Evolutionary conservation across 129 eudicot genomes (phyloP).

Genomic region (Arctium minus): DNA sequence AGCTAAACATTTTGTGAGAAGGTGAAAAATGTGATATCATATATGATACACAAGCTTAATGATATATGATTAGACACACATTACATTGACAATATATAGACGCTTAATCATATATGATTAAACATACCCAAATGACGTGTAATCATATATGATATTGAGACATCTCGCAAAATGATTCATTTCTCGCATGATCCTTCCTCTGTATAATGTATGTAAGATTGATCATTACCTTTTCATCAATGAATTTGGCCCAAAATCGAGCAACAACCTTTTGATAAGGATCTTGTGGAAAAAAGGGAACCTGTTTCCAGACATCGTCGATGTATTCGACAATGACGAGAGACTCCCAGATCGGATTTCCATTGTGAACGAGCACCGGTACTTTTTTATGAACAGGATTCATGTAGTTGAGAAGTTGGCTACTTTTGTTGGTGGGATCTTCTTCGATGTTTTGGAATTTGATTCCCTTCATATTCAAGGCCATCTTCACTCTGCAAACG

Average conservation of each 20-base stretch:
- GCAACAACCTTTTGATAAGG: slow-evolving; percentile 34
- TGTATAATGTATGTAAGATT: no score
- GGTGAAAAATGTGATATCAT: no score
- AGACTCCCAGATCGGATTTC: slow-evolving; percentile 40
- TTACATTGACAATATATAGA: no score
- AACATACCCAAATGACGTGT: no score
- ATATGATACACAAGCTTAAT: no score
- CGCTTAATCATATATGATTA: no score
- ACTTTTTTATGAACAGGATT: slow-evolving; percentile 41
- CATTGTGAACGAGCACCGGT: slow-evolving; percentile 40
- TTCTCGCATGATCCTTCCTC: no score
- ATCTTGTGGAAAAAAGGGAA: slow-evolving; percentile 32
- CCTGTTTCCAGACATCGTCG: slow-evolving; percentile 40
- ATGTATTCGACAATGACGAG: slow-evolving; percentile 42
- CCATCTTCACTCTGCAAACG: slow-evolving; percentile 25
- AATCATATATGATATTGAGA: no score
- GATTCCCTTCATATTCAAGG: slow-evolving; percentile 31
- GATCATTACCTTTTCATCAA: slow-evolving; percentile 35
- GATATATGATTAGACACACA: no score
- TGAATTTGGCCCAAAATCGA: slow-evolving; percentile 36
- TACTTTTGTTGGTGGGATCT: slow-evolving; percentile 30
- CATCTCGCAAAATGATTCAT: no score
- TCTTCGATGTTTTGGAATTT: slow-evolving; percentile 31
- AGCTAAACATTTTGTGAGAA: no score
- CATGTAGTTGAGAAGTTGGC: slow-evolving; percentile 15